Conservation (phyloP, 1,284 basidiomycete species). For the Inonotus hispidus region DNA sequence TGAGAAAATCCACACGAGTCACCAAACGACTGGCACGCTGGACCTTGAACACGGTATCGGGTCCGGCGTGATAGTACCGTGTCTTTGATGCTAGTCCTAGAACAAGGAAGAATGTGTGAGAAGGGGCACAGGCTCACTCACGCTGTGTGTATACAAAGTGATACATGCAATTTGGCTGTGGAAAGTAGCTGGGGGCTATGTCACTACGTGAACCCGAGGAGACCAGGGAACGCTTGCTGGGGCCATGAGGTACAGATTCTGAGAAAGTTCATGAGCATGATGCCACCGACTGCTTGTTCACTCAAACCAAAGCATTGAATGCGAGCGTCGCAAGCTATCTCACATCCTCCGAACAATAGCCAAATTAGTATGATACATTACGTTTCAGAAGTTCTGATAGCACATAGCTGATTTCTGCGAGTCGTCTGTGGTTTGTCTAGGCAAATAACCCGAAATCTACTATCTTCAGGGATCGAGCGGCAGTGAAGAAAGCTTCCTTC, state of each 20-base stretch:
- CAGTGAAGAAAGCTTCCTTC: conserved; percentile 48
- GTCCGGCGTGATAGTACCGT: neutral
- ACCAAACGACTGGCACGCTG: neutral
- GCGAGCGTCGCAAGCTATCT: neutral
- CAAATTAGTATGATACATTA: neutral
- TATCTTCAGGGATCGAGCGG: conserved; percentile 61
- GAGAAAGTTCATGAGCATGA: neutral
- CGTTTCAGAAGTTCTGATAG: neutral
- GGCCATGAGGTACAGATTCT: neutral
- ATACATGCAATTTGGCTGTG: neutral
- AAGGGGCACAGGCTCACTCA: too few species aligned
- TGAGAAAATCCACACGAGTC: conserved; percentile 2
- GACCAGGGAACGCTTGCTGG: neutral
- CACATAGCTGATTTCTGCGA: neutral
- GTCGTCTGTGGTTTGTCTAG: neutral
- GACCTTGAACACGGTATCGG: neutral
- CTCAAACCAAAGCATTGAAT: neutral
- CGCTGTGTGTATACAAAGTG: too few species aligned
- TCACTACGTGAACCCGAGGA: neutral
- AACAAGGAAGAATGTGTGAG: neutral
- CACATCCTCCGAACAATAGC: neutral
- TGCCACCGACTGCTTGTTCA: too few species aligned
- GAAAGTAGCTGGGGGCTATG: neutral
- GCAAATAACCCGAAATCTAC: conserved; percentile 71
- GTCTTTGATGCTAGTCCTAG: neutral